These are phyloP conservation scores for Dactylellina haptotyla DNA, from an alignment of 2,329 filamentous ascomycete genomes.

Conservation along the genomic window DNA sequence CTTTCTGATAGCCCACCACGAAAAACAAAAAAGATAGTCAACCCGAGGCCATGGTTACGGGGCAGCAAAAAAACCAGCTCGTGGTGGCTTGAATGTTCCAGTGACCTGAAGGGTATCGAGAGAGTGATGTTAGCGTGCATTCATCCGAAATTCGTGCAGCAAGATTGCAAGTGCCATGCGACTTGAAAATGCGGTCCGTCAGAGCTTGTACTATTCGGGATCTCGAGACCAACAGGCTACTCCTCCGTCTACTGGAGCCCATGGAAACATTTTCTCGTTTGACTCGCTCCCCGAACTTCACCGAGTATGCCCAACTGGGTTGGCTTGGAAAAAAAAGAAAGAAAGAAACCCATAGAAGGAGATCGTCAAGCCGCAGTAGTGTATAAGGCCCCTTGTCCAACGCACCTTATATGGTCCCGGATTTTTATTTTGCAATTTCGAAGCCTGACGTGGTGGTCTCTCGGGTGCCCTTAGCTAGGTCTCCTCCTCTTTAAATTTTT, in stretches of 20 bases:
- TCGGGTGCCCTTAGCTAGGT: slow-evolving; percentile 50
- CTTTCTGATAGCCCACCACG: slow-evolving; percentile 27
- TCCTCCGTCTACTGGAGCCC: slow-evolving; percentile 45
- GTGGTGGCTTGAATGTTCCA: slow-evolving; percentile 37
- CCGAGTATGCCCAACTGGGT: slow-evolving; percentile 36
- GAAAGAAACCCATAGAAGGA: slow-evolving; percentile 45
- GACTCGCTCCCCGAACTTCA: slow-evolving; percentile 39
- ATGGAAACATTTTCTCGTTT: slow-evolving; percentile 39
- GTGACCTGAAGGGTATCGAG: slow-evolving; percentile 26
- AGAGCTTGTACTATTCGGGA: slow-evolving; percentile 53
- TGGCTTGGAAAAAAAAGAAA: slow-evolving; percentile 36
- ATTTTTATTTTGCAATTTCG: slow-evolving; percentile 55
- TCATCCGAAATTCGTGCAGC: slow-evolving; percentile 54
- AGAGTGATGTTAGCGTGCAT: slow-evolving; percentile 52
- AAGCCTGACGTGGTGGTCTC: slow-evolving; percentile 54
- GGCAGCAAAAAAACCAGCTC: slow-evolving; percentile 27
- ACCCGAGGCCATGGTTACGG: slow-evolving; percentile 50
- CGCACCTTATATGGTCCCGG: slow-evolving; percentile 53
- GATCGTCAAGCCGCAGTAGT: slow-evolving; percentile 54
- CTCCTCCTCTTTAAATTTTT: slow-evolving; percentile 52
- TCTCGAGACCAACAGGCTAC: slow-evolving; percentile 38
- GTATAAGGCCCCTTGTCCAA: slow-evolving; percentile 54
- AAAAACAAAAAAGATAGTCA: slow-evolving; percentile 34
- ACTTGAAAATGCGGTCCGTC: slow-evolving; percentile 48
- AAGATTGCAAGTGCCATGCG: slow-evolving; percentile 54